Base-by-base conservation (phyloP, 257 asterid genomes). In the Nicotiana knightiana region DNA sequence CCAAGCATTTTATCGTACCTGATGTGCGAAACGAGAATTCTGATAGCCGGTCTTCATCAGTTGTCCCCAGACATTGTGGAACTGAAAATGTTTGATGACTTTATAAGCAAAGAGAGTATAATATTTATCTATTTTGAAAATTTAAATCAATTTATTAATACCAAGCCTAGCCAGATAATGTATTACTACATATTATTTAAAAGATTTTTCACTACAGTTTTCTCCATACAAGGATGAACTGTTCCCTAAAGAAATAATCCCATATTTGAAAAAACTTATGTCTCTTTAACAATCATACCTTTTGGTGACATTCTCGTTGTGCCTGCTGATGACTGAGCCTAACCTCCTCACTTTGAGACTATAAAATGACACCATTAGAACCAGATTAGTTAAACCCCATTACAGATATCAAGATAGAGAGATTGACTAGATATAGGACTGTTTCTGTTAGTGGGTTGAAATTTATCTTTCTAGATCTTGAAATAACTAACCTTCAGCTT, bases 41-140 rank as follows among this genome's bases (percentile, higher is more conserved):
- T 96, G 99, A 87, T 94, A 93, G 30, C 99, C 99, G 2, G 99
- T 93, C 88, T 94, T 94, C 99, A 96, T 93, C 84, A 96, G 90
- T 68, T 94, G 98, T 85, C 99, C 99, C 99, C 99, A 96, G 21
- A 94, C 97, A 85, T 87, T 84, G 84, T 96, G 99, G 89, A 96
- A 96, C 99, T 96, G 93, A 59, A 88, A 85, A 65, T 63, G 58
- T 85, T 89, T 54, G 68, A 64, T 35, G 61, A 63, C 28, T 48
- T 51, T 0, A 73, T 73, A 26, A 75, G 46, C 15, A 51, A 13
- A 35, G 6, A 8, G 51, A 26, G 62, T 2, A 8, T 1, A 51
- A 12, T 51, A 73, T 37, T 2, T 26, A 5, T 48, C 35, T 48
- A 26, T 43, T 59, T 26, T 48, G 79, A 73, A 48, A 73, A 48